Evolutionary conservation across 495 filamentous ascomycete species (phyloP).

Genomic region (Neurospora sp.): DNA sequence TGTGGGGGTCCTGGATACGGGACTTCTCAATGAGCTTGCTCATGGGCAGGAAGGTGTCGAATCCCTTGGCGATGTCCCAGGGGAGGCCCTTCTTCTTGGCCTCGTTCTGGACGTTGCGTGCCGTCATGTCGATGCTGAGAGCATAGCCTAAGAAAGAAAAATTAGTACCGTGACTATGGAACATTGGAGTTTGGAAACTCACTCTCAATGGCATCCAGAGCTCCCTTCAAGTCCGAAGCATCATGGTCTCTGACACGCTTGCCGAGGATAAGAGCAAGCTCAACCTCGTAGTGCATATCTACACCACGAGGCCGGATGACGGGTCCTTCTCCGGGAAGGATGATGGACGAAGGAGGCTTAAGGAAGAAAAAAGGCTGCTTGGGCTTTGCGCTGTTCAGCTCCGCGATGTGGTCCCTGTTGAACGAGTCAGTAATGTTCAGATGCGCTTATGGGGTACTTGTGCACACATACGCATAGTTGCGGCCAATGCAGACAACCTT

Average conservation of each 20-base stretch:
- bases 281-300: conserved; percentile 88
- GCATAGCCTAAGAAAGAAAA: conserved; percentile 48
- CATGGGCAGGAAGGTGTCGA: conserved; percentile 92
- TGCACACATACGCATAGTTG: conserved; percentile 77
- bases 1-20: conserved; percentile 74
- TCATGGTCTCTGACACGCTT: conserved; percentile 66
- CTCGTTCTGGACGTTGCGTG: conserved; percentile 84
- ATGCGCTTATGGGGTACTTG: not conserved
- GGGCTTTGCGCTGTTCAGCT: conserved; percentile 75
- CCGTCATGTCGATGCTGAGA: conserved; percentile 87
- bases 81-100: conserved; percentile 96
- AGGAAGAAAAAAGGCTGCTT: conserved; percentile 98
- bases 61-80: conserved; percentile 92
- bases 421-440: conserved; percentile 10
- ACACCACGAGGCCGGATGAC: conserved; percentile 73
- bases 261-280: conserved; percentile 80
- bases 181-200: conserved; percentile 7
- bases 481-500: conserved; percentile 96
- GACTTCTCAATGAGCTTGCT: conserved; percentile 66
- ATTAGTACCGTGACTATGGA: not conserved
- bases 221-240: conserved; percentile 48
- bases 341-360: conserved; percentile 77
- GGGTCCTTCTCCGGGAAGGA: conserved; percentile 67
- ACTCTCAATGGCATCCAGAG: conserved; percentile 53
- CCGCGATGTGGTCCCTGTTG: conserved; percentile 79